Base-by-base conservation (phyloP, 75 land plant genomes). In the Picea sitchensis region DNA sequence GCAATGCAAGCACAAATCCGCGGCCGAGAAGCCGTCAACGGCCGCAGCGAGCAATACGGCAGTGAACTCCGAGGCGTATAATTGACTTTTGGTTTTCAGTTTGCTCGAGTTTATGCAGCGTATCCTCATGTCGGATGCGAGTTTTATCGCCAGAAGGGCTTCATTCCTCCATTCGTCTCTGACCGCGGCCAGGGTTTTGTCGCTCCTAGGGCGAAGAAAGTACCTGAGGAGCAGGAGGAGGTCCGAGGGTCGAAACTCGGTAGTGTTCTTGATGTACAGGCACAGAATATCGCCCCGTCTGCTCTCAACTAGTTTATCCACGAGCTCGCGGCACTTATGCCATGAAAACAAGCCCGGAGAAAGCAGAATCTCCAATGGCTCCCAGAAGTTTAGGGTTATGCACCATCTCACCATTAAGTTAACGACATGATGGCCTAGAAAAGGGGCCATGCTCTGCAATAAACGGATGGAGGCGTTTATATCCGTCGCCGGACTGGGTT, bases 1-100 rank as follows among this genome's bases (percentile, higher is more conserved):
- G 68, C 77, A 84, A 80, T 95, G 98, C 81, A 95, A 81, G 54
- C 95, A 89, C 34, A 86, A 21, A 34, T 95, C 98, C 7, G 81
- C 72, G 14, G 77, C 76, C 4, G 79, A 79, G 78, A 95, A 95
- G 36, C 86, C 90, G 83, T 95, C 98, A 65, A 89, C 76, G 0
- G 89, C 89, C 5, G 86, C 31, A 79, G 91, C 86, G 6, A 95
- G 79, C 65, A 83, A 65, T 21, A 92, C 36, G 2, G 89, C 75
- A 41, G 84, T 90, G 38, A 83, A 83, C 75, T 77, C 83, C 20
- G 78, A 84, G 17, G 74, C 14, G 13, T 57, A 65, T 8, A 21
- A 44, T n/a, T 9, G 17, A n/a, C 14, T n/a, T 76, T 15, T n/a
- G 59, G 13, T 23, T 26, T 14, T 47, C 51, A 3, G 6, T 18